These are phyloP conservation scores for Fusarium verrucosum DNA, from an alignment of 2,329 filamentous ascomycete species.

Conservation along the genomic window DNA sequence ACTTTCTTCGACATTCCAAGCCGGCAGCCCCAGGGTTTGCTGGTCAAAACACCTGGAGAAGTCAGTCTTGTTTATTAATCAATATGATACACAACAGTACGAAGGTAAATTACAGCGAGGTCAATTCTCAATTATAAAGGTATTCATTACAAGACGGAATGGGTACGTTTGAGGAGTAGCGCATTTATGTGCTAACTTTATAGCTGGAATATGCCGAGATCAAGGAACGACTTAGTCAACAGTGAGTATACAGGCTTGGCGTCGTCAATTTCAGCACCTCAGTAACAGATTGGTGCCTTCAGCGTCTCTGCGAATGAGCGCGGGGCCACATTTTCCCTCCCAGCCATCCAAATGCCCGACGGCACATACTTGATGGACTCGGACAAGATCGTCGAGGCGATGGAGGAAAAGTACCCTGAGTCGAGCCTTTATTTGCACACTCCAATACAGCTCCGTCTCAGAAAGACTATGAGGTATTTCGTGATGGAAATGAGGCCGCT, in stretches of 20 bases:
- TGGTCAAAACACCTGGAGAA: constrained; percentile 38
- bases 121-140: constrained; percentile 33
- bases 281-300: neutral
- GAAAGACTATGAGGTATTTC: constrained; percentile 11
- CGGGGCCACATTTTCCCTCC: constrained; percentile 46
- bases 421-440: constrained; percentile 47
- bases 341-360: constrained; percentile 62
- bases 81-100: rapidly evolving
- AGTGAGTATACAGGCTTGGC: neutral
- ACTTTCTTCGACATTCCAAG: constrained; percentile 30
- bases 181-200: neutral
- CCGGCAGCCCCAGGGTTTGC: constrained; percentile 17
- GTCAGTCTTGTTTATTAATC: constrained; percentile 2
- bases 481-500: constrained; percentile 24
- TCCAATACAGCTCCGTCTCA: constrained; percentile 12
- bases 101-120: constrained; percentile 2
- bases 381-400: constrained; percentile 63
- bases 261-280: rapidly evolving
- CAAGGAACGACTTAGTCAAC: constrained; percentile 4
- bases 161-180: neutral
- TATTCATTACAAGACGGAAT: constrained; percentile 29
- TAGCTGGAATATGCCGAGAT: constrained; percentile 33
- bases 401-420: constrained; percentile 66
- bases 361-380: constrained; percentile 71
- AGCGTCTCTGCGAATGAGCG: constrained; percentile 18